Evolutionary conservation across 164 flowering plant species (phyloP), one percentile per base, ranked within the genome.

Genomic region (Brasenia schreberi): DNA sequence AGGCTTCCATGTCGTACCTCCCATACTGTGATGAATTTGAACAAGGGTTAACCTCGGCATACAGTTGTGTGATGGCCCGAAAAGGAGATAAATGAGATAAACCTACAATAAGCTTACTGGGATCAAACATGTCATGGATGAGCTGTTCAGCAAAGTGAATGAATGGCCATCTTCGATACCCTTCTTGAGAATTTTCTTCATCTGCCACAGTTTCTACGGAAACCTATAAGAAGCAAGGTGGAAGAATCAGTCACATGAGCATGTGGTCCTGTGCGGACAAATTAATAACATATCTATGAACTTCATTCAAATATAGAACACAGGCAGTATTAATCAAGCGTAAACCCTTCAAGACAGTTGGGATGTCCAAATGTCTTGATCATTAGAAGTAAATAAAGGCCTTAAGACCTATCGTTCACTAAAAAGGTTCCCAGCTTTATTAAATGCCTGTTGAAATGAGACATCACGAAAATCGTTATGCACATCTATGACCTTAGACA

Each of bases 1-100:
- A 87, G 80, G 75, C 99, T 85, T 65, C 99, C 99, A 77, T 95
- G 99, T 19, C 99, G 97, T 64, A 90, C 80, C 82, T 95, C 99
- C 99, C 99, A 95, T 60, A 78, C 99, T 93, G 85, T 67, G 39
- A 62, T 68, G 27, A 42, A 18, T 14, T 62, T 7, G 62, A 68
- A 52, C 7, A 43, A 43, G 44, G 42, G 18, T 49, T 59, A 33
- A 67, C 43, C 56, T 45, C 14, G 64, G 53, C 64, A 71, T 65
- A 58, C 43, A 64, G 43, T 44, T 4, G 67, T 64, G 12, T 60
- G 11, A 53, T 62, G 19, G 65, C 7, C 19, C 33, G 68, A 60
- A 62, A 68, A 74, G 9, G 4, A 7, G 75, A 68, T 69, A 42
- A 60, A 33, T 62, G 18, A 43, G 42, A 11, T 58, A 66, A 49